These are phyloP conservation scores for Aegilops sharonensis DNA, from an alignment of 176 grass and related monocot genomes.

Conservation along the genomic window DNA sequence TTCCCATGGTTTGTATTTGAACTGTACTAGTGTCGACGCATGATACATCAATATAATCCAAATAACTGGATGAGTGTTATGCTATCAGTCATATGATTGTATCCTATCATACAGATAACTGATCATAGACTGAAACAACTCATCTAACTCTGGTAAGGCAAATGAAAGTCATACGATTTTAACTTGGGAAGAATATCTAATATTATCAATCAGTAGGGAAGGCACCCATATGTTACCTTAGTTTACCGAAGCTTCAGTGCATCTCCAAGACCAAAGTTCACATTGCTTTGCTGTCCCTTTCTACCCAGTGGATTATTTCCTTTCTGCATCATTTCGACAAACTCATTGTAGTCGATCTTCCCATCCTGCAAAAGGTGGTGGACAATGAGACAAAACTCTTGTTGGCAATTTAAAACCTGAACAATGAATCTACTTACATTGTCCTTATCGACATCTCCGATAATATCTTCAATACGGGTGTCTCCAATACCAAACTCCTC, in stretches of 20 bases:
- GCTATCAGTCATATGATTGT: neutral
- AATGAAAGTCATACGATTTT: neutral
- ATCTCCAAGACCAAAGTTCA: slow-evolving; percentile 60
- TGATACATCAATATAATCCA: neutral
- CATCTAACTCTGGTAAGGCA: neutral
- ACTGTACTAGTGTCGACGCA: neutral
- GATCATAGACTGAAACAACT: neutral
- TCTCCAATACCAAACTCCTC: slow-evolving; percentile 79
- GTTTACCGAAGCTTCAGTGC: slow-evolving; percentile 66
- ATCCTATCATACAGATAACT: neutral
- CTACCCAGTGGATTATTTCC: slow-evolving; percentile 56
- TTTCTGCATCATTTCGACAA: slow-evolving; percentile 78
- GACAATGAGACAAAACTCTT: slow-evolving; percentile 6
- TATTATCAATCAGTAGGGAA: neutral
- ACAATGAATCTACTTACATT: slow-evolving; percentile 42
- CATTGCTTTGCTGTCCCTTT: slow-evolving; percentile 59
- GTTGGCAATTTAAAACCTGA: neutral
- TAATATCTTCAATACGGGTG: slow-evolving; percentile 68
- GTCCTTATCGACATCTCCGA: slow-evolving; percentile 71
- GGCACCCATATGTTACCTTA: slow-evolving; percentile 26
- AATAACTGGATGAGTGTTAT: neutral
- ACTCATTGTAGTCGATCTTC: slow-evolving; percentile 77
- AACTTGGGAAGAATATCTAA: neutral
- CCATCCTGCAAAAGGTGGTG: slow-evolving; percentile 48
- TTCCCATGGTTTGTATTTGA: neutral